Conservation (phyloP, 2,329 filamentous ascomycete genomes). For the Scedosporium minutisporum region DNA sequence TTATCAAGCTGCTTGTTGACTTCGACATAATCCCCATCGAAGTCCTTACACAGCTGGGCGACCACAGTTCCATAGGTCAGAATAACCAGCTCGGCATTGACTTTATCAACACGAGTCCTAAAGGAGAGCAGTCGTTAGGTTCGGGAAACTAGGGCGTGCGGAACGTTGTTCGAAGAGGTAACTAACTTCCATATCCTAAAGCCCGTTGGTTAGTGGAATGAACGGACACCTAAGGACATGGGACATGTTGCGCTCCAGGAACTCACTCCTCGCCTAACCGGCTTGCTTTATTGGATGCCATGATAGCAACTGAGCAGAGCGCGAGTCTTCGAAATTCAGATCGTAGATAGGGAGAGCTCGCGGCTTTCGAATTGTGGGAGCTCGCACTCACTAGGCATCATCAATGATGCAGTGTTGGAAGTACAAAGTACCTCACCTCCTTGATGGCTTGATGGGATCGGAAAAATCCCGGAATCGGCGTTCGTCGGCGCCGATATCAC, state of each 20-base stretch:
- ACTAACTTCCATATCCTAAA: slow-evolving; percentile 86
- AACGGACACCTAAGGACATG: not conserved
- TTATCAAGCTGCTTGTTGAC: slow-evolving; percentile 97
- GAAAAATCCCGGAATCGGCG: not conserved
- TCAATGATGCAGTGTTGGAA: not conserved
- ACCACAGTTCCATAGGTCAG: slow-evolving; percentile 98
- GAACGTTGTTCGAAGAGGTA: not conserved
- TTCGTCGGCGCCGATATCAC: not conserved
- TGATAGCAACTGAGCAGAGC: slow-evolving; percentile 14
- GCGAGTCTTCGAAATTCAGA: not conserved
- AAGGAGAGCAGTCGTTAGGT: slow-evolving; percentile 1
- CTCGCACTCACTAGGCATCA: not conserved
- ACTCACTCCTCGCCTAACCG: slow-evolving; percentile 54
- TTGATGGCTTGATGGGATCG: not conserved
- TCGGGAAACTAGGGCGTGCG: not conserved
- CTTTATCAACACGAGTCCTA: slow-evolving; percentile 92
- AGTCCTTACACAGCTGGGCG: slow-evolving; percentile 91
- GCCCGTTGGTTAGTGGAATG: slow-evolving; percentile 19
- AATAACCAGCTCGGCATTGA: slow-evolving; percentile 94
- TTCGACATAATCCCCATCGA: slow-evolving; percentile 84
- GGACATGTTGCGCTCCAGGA: not conserved
- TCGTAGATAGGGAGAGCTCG: not conserved
- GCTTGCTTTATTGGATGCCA: slow-evolving; percentile 52
- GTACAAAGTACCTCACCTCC: no score
- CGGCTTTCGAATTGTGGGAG: not conserved